Conservation (phyloP, 768 basidiomycete species). For the Leucogyrophana mollusca region DNA sequence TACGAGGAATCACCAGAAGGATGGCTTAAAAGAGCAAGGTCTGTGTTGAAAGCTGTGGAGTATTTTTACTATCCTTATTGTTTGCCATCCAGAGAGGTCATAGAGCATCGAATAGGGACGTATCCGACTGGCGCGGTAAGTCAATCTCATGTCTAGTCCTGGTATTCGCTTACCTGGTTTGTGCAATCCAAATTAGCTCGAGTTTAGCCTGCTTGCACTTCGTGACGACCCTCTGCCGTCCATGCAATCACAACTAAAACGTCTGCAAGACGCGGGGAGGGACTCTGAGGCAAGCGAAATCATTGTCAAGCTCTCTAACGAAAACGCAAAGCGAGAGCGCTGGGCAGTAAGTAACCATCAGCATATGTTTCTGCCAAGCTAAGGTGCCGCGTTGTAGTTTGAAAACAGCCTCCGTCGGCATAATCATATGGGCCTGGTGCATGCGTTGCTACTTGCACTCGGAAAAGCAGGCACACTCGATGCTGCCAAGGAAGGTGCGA, state of each 20-base stretch:
- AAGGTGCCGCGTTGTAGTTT: slow-evolving; percentile 67
- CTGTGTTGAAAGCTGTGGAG: slow-evolving; percentile 19
- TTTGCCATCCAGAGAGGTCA: slow-evolving; percentile 58
- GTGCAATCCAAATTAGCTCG: slow-evolving; percentile 59
- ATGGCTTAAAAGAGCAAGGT: slow-evolving; percentile 84
- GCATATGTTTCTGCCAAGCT: slow-evolving; percentile 2
- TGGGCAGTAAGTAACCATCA: slow-evolving; percentile 66
- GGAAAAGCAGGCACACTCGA: slow-evolving; percentile 69
- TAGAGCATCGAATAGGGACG: slow-evolving; percentile 85
- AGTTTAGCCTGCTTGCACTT: slow-evolving; percentile 90
- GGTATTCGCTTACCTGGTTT: slow-evolving; percentile 7
- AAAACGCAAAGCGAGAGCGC: slow-evolving; percentile 71
- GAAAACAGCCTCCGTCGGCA: slow-evolving; percentile 86
- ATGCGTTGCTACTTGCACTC: slow-evolving; percentile 69
- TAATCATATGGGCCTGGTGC: slow-evolving; percentile 82
- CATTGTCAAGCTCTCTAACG: slow-evolving; percentile 55
- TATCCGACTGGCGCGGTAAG: slow-evolving; percentile 88
- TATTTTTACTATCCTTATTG: slow-evolving; percentile 16
- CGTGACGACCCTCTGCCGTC: slow-evolving; percentile 76
- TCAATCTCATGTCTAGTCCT: slow-evolving; percentile 10
- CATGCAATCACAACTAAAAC: slow-evolving; percentile 58
- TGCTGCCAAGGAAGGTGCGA: slow-evolving; percentile 45
- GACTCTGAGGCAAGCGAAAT: slow-evolving; percentile 49
- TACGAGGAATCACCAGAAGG: slow-evolving; percentile 69
- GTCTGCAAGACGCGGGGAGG: slow-evolving; percentile 42